phyloP scores from a whole-genome alignment of 2,329 filamentous ascomycete species.

The Colletotrichum chlorophyti region DNA sequence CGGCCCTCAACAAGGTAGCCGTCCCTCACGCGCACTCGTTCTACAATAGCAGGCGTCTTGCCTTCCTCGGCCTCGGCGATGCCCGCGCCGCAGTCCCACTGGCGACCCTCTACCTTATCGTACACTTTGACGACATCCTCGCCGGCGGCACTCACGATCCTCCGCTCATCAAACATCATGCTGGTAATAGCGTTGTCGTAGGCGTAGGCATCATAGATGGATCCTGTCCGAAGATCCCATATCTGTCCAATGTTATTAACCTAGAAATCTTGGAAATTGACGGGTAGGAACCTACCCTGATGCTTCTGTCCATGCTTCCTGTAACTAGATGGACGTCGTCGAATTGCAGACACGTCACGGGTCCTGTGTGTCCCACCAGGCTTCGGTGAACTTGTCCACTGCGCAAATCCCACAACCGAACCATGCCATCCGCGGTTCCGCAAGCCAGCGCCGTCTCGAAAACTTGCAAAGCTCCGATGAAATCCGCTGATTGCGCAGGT shows the following conservation, averaged over 20 bases:
- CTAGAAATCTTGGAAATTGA: neutral
- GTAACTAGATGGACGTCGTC: constrained; percentile 96
- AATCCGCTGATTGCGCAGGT: constrained; percentile 77
- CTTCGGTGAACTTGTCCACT: constrained; percentile 97
- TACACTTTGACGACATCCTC: constrained; percentile 98
- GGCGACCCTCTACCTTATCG: constrained; percentile 92
- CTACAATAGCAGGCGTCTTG: constrained; percentile 72
- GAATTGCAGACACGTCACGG: constrained; percentile 93
- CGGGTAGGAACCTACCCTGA: constrained; percentile 73
- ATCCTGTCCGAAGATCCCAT: constrained; percentile 96
- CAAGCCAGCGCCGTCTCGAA: constrained; percentile 96
- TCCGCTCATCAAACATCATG: constrained; percentile 95
- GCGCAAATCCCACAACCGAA: constrained; percentile 93
- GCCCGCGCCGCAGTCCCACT: constrained; percentile 95
- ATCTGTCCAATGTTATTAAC: constrained; percentile 66
- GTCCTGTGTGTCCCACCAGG: constrained; percentile 92
- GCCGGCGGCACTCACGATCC: constrained; percentile 88
- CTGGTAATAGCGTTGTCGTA: constrained; percentile 91
- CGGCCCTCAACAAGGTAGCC: constrained; percentile 93
- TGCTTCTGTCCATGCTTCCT: constrained; percentile 88
- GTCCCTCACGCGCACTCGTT: constrained; percentile 89
- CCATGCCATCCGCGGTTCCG: constrained; percentile 97
- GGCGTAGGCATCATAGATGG: constrained; percentile 93
- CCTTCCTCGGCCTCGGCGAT: constrained; percentile 72
- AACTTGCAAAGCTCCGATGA: constrained; percentile 92